A percentile compares a stretch with the other conserved stretches of the same genome.
phyloP scores from a whole-genome alignment of 2,329 filamentous ascomycete species.

The Alternaria panax region DNA sequence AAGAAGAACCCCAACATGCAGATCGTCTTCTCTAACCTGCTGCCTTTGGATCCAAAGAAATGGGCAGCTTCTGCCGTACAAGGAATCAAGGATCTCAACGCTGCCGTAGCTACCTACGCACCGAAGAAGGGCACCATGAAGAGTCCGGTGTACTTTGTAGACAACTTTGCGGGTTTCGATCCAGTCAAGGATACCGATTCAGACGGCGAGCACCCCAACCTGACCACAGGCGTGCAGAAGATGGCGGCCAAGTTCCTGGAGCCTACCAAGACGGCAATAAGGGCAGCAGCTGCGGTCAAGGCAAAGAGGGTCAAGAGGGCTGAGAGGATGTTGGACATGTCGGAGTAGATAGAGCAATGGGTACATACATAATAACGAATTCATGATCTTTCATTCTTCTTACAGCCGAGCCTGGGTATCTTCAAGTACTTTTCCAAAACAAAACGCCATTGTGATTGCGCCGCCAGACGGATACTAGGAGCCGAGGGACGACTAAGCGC shows the following conservation, averaged over 20 bases:
- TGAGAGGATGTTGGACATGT: not conserved
- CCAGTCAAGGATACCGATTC: constrained; percentile 34
- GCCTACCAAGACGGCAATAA: constrained; percentile 28
- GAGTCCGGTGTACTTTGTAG: constrained; percentile 39
- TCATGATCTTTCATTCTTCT: constrained; percentile 9
- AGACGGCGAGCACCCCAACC: constrained; percentile 48
- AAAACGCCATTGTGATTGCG: not conserved
- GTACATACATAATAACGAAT: constrained; percentile 8
- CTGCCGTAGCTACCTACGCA: constrained; percentile 27
- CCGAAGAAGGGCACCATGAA: constrained; percentile 27
- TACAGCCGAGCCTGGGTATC: not conserved
- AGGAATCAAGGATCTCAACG: constrained; percentile 30
- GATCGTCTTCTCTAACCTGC: constrained; percentile 48
- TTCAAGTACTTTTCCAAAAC: not conserved
- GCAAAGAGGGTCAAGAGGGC: constrained; percentile 11
- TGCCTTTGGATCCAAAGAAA: constrained; percentile 35
- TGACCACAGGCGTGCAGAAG: constrained; percentile 36
- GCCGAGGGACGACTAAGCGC: not conserved
- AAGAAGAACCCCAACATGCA: constrained; percentile 51
- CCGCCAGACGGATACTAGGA: not conserved
- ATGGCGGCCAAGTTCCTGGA: constrained; percentile 39
- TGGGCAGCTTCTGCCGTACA: constrained; percentile 28
- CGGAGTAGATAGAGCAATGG: not conserved
- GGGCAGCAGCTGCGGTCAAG: constrained; percentile 18
- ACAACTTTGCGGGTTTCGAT: constrained; percentile 41